phyloP scores from a whole-genome alignment of 192 early-diverging fungal genomes.

The Oehlia diaphana region DNA sequence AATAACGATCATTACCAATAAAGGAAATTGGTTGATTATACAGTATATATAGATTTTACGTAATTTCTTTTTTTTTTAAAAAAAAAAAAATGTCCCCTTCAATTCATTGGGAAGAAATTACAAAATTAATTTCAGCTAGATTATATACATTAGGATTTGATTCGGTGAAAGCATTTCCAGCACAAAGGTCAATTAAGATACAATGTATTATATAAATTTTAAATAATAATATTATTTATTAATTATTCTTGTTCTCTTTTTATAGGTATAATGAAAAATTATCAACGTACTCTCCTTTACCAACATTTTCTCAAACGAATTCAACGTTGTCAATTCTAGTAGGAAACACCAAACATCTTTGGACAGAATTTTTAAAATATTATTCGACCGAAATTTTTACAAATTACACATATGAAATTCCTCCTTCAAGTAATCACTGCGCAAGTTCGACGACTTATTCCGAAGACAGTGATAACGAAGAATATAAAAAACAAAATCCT shows the following conservation, averaged over 20 bases:
- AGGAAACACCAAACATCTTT: constrained; percentile 16
- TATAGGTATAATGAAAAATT: not conserved
- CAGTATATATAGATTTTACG: too few species aligned
- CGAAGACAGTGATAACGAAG: not conserved
- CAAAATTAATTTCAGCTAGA: not conserved
- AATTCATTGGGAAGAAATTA: constrained; percentile 10
- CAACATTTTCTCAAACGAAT: not conserved
- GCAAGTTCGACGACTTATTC: not conserved
- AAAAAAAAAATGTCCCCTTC: not conserved
- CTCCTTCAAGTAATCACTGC: not conserved
- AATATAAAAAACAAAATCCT: constrained; percentile 1
- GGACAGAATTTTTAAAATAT: not conserved
- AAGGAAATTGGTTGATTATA: too few species aligned
- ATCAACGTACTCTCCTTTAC: not conserved
- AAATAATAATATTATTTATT: not conserved
- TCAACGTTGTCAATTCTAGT: constrained; percentile 6
- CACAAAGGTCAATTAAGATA: constrained; percentile 7
- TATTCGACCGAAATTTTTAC: not conserved
- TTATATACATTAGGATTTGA: constrained; percentile 17
- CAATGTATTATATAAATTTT: not conserved
- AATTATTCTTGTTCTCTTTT: not conserved
- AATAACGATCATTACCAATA: too few species aligned
- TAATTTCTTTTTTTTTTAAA: too few species aligned
- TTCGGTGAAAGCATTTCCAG: constrained; percentile 7
- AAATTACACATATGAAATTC: not conserved